Conservation (phyloP, 2,329 filamentous ascomycete genomes). For the Colletotrichum horii region DNA sequence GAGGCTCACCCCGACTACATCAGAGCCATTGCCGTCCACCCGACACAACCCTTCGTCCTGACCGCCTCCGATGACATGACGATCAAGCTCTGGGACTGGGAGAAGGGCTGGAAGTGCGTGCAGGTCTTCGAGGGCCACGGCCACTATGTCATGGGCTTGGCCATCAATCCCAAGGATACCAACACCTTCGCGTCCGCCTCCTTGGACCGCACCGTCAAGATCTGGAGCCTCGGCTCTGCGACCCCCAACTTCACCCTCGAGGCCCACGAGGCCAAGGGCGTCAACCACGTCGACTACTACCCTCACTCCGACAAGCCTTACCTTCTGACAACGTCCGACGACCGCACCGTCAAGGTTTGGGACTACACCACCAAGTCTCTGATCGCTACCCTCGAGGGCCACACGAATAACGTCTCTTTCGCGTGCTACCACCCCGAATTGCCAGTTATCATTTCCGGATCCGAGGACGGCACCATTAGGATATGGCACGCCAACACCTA, state of each 20-base stretch:
- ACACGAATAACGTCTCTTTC: constrained; percentile 98
- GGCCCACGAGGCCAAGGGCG: constrained; percentile 95
- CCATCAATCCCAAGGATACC: constrained; percentile 97
- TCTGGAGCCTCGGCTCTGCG: constrained; percentile 94
- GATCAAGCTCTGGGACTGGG: constrained; percentile 99
- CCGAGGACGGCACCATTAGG: constrained; percentile 95
- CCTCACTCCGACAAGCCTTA: constrained; percentile 80
- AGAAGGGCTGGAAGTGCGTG: constrained; percentile 97
- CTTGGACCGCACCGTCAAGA: constrained; percentile 95
- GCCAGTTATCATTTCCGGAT: constrained; percentile 96
- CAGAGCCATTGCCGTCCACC: constrained; percentile 93
- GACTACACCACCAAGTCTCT: constrained; percentile 98
- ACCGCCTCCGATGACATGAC: constrained; percentile 99
- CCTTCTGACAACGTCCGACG: constrained; percentile 94
- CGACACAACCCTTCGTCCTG: constrained; percentile 92
- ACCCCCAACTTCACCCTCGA: constrained; percentile 96
- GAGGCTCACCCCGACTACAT: constrained; percentile 99
- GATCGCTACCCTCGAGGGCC: constrained; percentile 94
- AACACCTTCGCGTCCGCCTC: constrained; percentile 93
- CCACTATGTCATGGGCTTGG: constrained; percentile 95
- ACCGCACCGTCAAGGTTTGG: constrained; percentile 86
- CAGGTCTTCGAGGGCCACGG: constrained; percentile 96
- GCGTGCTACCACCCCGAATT: constrained; percentile 97
- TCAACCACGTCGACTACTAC: constrained; percentile 96
- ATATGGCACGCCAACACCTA: constrained; percentile 99